These are phyloP conservation scores for Aspergillus puulaauensis DNA, from an alignment of 2,329 filamentous ascomycete genomes.

Conservation along the genomic window DNA sequence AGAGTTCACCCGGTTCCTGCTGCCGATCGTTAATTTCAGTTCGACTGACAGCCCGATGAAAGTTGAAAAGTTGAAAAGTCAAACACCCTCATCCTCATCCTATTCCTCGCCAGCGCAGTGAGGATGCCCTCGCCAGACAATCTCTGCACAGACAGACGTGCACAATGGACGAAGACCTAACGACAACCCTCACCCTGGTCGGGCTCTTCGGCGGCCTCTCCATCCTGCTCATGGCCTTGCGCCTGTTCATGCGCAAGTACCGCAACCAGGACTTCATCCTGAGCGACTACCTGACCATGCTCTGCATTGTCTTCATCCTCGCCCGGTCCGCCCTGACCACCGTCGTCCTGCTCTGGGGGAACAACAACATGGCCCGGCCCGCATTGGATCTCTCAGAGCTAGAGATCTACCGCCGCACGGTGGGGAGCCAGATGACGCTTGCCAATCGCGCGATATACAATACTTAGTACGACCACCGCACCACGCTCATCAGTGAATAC, in stretches of 20 bases:
- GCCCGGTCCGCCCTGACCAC: constrained; percentile 2
- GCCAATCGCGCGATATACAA: constrained; percentile 6
- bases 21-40: too few species aligned
- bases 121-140: not conserved
- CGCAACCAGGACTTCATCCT: constrained; percentile 12
- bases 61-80: too few species aligned
- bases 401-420: constrained; percentile 1
- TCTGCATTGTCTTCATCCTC: constrained; percentile 8
- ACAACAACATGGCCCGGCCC: constrained; percentile 1
- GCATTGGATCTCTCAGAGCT: not conserved
- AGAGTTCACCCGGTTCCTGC: too few species aligned
- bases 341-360: constrained; percentile 6
- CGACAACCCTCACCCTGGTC: constrained; percentile 6
- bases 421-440: constrained; percentile 7
- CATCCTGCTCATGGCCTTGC: constrained; percentile 8
- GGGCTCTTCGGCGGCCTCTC: constrained; percentile 7
- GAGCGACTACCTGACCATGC: constrained; percentile 14
- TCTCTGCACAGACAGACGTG: not conserved
- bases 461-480: not conserved
- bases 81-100: too few species aligned
- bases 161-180: constrained; percentile 1
- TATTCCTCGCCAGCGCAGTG: too few species aligned
- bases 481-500: not conserved
- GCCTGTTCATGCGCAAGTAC: constrained; percentile 12
- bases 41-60: too few species aligned